Evolutionary conservation across 768 basidiomycete genomes (phyloP).

Genomic region (Collybiopsis luxurians): DNA sequence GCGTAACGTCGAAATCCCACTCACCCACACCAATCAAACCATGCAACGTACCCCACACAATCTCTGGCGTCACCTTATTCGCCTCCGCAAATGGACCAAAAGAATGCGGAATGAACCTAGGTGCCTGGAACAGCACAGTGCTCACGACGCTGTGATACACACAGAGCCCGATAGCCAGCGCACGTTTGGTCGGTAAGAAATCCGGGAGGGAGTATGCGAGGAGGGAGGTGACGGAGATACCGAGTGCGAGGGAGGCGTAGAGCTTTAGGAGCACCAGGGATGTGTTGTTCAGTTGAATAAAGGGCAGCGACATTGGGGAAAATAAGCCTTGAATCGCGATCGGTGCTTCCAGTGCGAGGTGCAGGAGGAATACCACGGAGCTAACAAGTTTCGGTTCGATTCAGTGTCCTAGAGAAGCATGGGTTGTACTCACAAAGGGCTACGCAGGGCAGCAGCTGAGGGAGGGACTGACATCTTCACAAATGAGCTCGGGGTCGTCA

Average conservation of each 20-base stretch:
- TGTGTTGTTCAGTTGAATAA: constrained; percentile 82
- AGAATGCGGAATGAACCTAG: constrained; percentile 74
- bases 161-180: constrained; percentile 71
- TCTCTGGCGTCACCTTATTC: constrained; percentile 73
- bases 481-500: no score
- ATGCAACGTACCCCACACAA: constrained; percentile 69
- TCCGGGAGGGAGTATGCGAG: constrained; percentile 76
- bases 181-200: constrained; percentile 83
- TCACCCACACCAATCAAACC: constrained; percentile 60
- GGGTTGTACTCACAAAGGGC: constrained; percentile 4
- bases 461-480: neutral
- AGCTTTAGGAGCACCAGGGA: constrained; percentile 76
- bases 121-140: constrained; percentile 71
- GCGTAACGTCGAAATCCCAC: neutral
- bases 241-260: constrained; percentile 61
- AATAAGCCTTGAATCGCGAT: constrained; percentile 75
- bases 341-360: constrained; percentile 77
- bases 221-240: constrained; percentile 57
- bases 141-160: constrained; percentile 74
- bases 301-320: constrained; percentile 61
- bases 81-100: constrained; percentile 60
- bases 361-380: constrained; percentile 70
- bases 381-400: constrained; percentile 26
- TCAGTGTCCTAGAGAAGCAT: neutral
- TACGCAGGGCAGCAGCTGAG: neutral